Evolutionary conservation across 768 basidiomycete genomes (phyloP), one percentile per base, ranked within the genome.

Genomic region (Phaeotremella skinneri): DNA sequence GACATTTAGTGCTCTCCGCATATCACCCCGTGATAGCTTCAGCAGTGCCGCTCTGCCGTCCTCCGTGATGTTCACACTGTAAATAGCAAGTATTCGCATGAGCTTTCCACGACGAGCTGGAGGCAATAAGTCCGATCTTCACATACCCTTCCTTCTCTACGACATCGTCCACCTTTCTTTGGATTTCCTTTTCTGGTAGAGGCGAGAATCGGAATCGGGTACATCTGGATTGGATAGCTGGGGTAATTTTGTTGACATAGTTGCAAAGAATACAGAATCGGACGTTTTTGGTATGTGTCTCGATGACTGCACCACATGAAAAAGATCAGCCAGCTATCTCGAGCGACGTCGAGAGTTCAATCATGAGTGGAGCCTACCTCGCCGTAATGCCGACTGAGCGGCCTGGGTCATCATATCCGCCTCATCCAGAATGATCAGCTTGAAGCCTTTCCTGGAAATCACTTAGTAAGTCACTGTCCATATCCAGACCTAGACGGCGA

Each of bases 361-460:
- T 25, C 23, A n/a, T n/a, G 39, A 26, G 9, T 7, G 23, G 25
- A 42, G 63, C 77, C 52, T 30, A 81, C 81, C 81, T 69, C 96
- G 88, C 27, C 96, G 88, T 29, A 99, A 84, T 25, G 96, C 96
- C 2, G 93, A 90, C 74, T 99, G 96, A 1, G 96, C 96, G 56
- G 90, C 88, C 63, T 91, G 87, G 0, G 96, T 99, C 96, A 99
- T 99, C 94, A 96, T 96, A 81, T 99, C 96, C n/a, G 96, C 96
- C 78, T 99, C 96, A 67, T 99, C 96, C 31, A 99, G 85, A 61
- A 99, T 86, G 77, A 99, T 94, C 74, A 99, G 86, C 72, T 98
- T 99, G 84, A 87, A 98, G 17, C 91, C 91, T 70, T 92, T 92
- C 13, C 91, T 85, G 73, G 20, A 52, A 32, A 27, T 23, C 2